Evolutionary conservation across 768 basidiomycete species (phyloP).

Genomic region (Trametes maxima): DNA sequence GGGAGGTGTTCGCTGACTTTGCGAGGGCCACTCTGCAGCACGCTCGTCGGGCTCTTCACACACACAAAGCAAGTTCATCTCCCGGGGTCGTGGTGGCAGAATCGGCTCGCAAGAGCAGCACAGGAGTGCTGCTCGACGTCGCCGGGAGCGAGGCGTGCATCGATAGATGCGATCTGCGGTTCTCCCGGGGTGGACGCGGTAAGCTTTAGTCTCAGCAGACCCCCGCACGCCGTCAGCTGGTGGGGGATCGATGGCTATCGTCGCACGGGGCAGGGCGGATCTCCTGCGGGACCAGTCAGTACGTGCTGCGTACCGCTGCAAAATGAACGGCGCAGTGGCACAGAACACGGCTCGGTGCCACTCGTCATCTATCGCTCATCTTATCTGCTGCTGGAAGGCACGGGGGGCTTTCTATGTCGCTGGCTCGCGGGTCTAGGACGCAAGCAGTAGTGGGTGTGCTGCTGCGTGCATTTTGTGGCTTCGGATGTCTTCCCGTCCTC

Average conservation of each 20-base stretch:
- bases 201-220: slow-evolving; percentile 25
- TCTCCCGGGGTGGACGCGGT: slow-evolving; percentile 20
- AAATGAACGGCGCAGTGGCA: slow-evolving; percentile 2
- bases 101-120: background rate
- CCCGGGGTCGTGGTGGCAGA: background rate
- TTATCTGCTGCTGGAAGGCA: background rate
- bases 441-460: background rate
- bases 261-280: slow-evolving; percentile 9
- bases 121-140: background rate
- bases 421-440: background rate
- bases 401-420: background rate
- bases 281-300: background rate
- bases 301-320: background rate
- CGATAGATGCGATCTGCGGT: slow-evolving; percentile 22
- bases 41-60: slow-evolving; percentile 6
- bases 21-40: background rate
- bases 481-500: slow-evolving; percentile 9
- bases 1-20: slow-evolving; percentile 2
- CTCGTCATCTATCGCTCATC: slow-evolving; percentile 13
- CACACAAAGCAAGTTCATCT: slow-evolving; percentile 3
- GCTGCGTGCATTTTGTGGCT: background rate
- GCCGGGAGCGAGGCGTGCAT: slow-evolving; percentile 13
- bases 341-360: background rate
- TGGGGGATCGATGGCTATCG: slow-evolving; percentile 15
- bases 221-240: slow-evolving; percentile 6